Base-by-base conservation (phyloP, 2,329 filamentous ascomycete genomes). In the Xylaria arbuscula region DNA sequence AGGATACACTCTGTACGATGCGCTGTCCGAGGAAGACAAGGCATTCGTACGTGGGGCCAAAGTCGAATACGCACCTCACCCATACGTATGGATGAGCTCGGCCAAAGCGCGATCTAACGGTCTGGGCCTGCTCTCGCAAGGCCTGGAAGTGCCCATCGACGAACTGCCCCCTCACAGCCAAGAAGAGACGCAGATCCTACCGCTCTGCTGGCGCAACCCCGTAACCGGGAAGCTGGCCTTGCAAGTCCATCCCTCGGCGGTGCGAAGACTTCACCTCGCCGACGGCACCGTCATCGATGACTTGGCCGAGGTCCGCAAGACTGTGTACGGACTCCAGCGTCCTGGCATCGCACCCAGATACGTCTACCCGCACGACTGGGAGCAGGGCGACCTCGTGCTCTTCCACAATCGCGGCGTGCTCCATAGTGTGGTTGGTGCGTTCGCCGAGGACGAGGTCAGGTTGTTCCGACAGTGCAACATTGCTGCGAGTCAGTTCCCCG, bases 381-480 rank as follows among this genome's bases (percentile, higher is more conserved):
- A 90, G 72, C 88, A 92, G 76, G 92, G 92, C 5, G 92, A 94
- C 76, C 80, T 93, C 66, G 92, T 93, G 0, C 81, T 94, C 32
- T 94, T 94, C 80, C 90, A 94, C 78, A 94, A 94, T 76, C 87
- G 91, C 10, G 92, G 92, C 1, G 84, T 93, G 17, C 77, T 94
- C 64, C 92, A 95, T 78, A 90, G 87, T 2, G 92, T 94, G 1
- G 91, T 93, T 0, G 92, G 92, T 0, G 89, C 90, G 0, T 94
- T 94, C 79, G 85, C 85, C 8, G 86, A 90, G 57, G 87, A 91
- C n/a, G 91, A 94, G 81, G 88, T 93, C 38, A 81, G 92, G 53
- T 78, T 94, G 68, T 94, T 94, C 76, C 82, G 92, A 70, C 92
- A 94, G 82, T 94, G 92, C 80, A 94, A 94, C 77, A 83, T 94